phyloP scores from a whole-genome alignment of 129 eudicot species.

The Ambrosia artemisiifolia region DNA sequence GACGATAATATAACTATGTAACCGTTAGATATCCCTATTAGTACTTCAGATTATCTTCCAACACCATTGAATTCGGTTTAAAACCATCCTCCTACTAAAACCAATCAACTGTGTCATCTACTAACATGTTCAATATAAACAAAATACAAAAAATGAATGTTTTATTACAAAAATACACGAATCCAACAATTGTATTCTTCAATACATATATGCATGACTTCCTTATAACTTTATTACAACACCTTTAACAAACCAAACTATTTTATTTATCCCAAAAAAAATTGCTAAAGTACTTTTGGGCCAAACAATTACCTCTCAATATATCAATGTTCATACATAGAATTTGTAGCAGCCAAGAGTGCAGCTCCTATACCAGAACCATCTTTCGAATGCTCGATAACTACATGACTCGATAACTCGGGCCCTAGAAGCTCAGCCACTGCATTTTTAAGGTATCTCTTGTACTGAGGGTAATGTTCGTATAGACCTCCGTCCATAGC shows the following conservation, averaged over 20 bases:
- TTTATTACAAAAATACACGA: neutral
- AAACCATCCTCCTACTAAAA: neutral
- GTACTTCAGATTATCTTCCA: no score
- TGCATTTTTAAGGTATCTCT: constrained; percentile 65
- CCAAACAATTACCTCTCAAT: constrained; percentile 2
- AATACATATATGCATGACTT: neutral
- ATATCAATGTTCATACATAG: constrained; percentile 47
- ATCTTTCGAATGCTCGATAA: constrained; percentile 80
- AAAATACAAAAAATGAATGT: neutral
- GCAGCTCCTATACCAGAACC: constrained; percentile 98
- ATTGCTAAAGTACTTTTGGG: constrained; percentile 12
- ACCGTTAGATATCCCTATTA: no score
- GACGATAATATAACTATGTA: no score
- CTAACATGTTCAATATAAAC: neutral
- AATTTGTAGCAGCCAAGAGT: constrained; percentile 80
- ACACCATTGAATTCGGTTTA: neutral
- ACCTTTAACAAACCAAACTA: neutral
- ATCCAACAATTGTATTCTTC: neutral
- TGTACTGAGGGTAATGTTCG: constrained; percentile 71
- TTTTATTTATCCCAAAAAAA: constrained; percentile 2
- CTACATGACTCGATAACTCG: constrained; percentile 45
- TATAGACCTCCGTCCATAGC: constrained; percentile 97
- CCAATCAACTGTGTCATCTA: neutral
- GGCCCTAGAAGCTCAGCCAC: constrained; percentile 67
- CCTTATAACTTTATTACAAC: neutral